Conservation (phyloP, 495 filamentous ascomycete species). For the Daldinia vernicosa region DNA sequence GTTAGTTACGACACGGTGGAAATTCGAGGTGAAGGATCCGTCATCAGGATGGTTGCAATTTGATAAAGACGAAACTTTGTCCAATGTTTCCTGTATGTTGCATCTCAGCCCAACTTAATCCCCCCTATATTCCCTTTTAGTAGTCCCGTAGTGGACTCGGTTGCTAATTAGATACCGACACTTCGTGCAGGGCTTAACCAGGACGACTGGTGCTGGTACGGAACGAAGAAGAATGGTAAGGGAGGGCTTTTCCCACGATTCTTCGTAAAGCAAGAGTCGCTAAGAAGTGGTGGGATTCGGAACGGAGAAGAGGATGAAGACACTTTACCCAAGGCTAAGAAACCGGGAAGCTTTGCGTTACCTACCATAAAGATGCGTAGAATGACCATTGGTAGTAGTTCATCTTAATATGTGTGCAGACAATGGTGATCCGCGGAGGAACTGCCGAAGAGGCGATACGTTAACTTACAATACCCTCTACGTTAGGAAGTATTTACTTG, state of each 20-base stretch:
- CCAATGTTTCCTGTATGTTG: conserved; percentile 49
- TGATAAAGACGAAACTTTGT: conserved; percentile 54
- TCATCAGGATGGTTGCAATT: conserved; percentile 51
- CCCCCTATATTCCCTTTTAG: neutral
- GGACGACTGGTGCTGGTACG: conserved; percentile 60
- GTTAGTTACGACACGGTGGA: conserved; percentile 54
- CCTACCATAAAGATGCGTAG: conserved; percentile 39
- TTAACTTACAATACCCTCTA: neutral
- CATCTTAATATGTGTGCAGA: conserved; percentile 12
- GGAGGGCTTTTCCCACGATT: conserved; percentile 53
- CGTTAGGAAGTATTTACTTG: neutral
- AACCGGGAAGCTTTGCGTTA: conserved; percentile 26
- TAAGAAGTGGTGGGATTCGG: conserved; percentile 24
- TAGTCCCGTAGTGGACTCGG: neutral
- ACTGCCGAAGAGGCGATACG: neutral
- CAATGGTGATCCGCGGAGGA: neutral
- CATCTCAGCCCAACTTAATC: conserved; percentile 3
- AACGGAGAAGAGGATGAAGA: conserved; percentile 24
- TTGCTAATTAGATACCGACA: conserved; percentile 2
- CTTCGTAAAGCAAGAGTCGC: conserved; percentile 31
- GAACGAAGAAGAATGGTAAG: conserved; percentile 54
- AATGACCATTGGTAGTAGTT: conserved; percentile 35
- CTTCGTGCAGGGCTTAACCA: conserved; percentile 41
- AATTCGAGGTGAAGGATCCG: conserved; percentile 46
- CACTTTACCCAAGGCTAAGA: conserved; percentile 20